Percentiles rank a stretch among this genome's conserved stretches.
Evolutionary conservation across 345 rosid genomes (phyloP).

Genomic region (Gossypium sturtianum): DNA sequence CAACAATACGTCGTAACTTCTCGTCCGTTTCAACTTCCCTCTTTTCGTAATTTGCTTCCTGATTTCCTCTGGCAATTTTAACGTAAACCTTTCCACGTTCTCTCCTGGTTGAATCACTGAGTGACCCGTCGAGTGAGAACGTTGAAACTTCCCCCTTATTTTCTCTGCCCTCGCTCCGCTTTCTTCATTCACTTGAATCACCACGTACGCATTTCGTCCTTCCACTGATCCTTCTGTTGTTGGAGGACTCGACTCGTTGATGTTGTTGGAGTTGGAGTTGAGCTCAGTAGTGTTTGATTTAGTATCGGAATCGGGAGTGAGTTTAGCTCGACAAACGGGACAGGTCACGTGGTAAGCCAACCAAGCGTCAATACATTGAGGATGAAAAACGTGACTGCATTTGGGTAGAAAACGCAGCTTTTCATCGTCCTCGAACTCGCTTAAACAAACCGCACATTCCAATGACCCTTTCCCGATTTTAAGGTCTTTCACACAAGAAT

Average conservation of each 20-base stretch:
- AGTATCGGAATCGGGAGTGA: constrained; percentile 22
- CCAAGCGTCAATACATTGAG: constrained; percentile 51
- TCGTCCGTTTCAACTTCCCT: constrained; percentile 33
- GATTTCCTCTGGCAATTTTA: constrained; percentile 50
- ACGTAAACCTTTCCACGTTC: constrained; percentile 33
- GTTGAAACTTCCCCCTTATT: constrained; percentile 29
- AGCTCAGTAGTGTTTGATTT: neutral
- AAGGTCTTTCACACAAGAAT: constrained; percentile 46
- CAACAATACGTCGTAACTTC: constrained; percentile 30
- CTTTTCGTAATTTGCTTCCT: constrained; percentile 23
- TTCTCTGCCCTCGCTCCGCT: constrained; percentile 6
- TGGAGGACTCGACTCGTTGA: neutral
- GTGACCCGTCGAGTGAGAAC: constrained; percentile 58
- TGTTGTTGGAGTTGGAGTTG: neutral
- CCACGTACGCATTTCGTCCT: constrained; percentile 18
- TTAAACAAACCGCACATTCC: constrained; percentile 53
- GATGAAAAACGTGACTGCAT: constrained; percentile 55
- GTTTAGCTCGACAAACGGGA: constrained; percentile 54
- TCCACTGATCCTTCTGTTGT: neutral
- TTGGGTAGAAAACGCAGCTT: constrained; percentile 37
- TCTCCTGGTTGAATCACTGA: constrained; percentile 30
- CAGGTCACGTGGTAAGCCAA: constrained; percentile 44
- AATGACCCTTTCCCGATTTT: constrained; percentile 38
- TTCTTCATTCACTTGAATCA: constrained; percentile 25
- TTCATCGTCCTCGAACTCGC: constrained; percentile 41